Evolutionary conservation across 2,329 filamentous ascomycete genomes (phyloP).

Genomic region (Acrocalymma vagum): DNA sequence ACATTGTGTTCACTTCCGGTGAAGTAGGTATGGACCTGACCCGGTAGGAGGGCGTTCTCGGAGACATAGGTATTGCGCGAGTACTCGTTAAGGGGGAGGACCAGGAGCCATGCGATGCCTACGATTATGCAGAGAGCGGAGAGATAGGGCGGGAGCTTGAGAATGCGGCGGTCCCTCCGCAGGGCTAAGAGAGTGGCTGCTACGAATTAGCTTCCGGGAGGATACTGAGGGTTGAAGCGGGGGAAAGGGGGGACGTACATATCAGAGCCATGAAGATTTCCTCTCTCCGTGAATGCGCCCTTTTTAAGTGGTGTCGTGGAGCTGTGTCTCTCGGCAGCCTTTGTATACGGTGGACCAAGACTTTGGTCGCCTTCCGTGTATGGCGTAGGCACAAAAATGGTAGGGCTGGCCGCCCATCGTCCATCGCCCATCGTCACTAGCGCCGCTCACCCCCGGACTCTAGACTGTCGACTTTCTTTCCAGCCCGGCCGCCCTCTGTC

Average conservation of each 20-base stretch:
- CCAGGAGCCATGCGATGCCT: conserved; percentile 87
- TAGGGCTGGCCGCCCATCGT: too few relatives aligned
- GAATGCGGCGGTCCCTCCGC: conserved; percentile 80
- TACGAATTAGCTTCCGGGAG: conserved; percentile 23
- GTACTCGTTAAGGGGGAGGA: conserved; percentile 90
- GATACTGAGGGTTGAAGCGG: too few relatives aligned
- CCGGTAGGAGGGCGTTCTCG: conserved; percentile 93
- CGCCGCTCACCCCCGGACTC: conserved; percentile 9
- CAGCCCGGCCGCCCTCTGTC: conserved; percentile 4
- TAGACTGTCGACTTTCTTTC: conserved; percentile 21
- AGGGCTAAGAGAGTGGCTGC: conserved; percentile 70
- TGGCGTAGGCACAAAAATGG: too few relatives aligned
- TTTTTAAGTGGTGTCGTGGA: conserved; percentile 11
- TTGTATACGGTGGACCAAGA: too few relatives aligned
- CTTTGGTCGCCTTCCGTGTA: too few relatives aligned
- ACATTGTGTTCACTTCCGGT: conserved; percentile 95
- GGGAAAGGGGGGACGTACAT: conserved; percentile 30
- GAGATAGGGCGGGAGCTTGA: conserved; percentile 86
- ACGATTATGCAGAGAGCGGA: conserved; percentile 85
- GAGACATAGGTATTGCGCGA: conserved; percentile 95
- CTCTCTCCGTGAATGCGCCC: conserved; percentile 9
- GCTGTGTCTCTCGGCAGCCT: too few relatives aligned
- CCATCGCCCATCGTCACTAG: conserved; percentile 16
- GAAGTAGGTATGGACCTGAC: conserved; percentile 98
- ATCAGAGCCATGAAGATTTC: conserved; percentile 43